These are phyloP conservation scores for Sugiyamaella qingdaonensis DNA, from an alignment of 805 yeast genomes.

Conservation along the genomic window DNA sequence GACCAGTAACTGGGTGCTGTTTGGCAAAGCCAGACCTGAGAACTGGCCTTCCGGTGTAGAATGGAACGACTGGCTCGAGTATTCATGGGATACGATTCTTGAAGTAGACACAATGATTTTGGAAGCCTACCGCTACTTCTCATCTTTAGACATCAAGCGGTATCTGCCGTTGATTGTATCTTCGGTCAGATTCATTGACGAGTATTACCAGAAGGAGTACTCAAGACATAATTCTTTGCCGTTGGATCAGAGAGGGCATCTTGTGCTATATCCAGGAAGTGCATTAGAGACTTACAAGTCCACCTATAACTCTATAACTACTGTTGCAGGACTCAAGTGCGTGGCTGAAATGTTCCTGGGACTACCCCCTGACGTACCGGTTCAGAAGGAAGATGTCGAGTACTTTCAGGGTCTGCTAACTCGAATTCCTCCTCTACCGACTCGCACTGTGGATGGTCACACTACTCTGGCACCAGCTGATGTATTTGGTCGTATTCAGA, in stretches of 20 bases:
- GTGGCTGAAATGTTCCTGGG: neutral
- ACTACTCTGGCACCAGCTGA: constrained; percentile 1
- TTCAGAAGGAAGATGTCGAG: neutral
- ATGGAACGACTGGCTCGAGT: constrained; percentile 1
- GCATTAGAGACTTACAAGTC: neutral
- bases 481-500: neutral
- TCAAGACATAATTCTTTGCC: neutral
- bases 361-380: neutral
- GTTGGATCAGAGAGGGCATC: neutral
- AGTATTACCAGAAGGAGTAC: neutral
- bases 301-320: constrained; percentile 1
- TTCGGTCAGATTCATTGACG: neutral
- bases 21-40: neutral
- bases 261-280: constrained; percentile 1
- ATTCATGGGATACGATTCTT: neutral
- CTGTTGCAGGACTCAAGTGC: neutral
- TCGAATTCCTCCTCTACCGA: neutral
- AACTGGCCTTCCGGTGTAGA: constrained; percentile 1
- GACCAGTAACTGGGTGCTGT: neutral
- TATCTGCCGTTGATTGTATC: neutral
- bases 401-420: neutral
- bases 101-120: neutral
- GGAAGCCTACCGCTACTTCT: neutral
- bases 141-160: neutral
- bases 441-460: neutral